Base-by-base conservation (phyloP, 768 basidiomycete species). In the Mycena filopes region DNA sequence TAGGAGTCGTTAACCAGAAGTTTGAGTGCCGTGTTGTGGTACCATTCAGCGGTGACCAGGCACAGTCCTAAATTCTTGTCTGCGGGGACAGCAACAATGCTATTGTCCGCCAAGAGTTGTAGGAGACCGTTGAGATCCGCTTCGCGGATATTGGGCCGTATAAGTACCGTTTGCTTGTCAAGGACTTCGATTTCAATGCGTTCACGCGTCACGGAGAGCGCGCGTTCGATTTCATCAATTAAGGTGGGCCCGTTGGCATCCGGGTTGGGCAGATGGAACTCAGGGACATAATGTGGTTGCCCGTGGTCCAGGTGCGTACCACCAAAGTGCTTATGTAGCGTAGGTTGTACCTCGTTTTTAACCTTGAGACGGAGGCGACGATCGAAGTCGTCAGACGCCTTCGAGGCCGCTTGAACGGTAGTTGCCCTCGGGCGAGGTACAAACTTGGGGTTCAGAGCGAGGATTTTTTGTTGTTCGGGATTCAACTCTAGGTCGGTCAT, bases 31-130 rank as follows among this genome's bases (percentile, higher is more conserved):
- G 49, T 57, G 3, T 58, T 25, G 26, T 64, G 49, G n/a, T 68
- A 68, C 67, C 67, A 68, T 12, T 63, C 56, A 13, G 62, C 13
- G 1, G 62, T 63, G 21, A 68, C 67, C 23, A 68, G 49, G 51
- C 67, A 69, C 11, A 69, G 36, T 21, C 67, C 67, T 8, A 69
- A 28, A 59, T 69, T 69, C 59, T 69, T 69, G 29, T 69, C 67
- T 4, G 63, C 63, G 9, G 67, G 67, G 26, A 69, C 63, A 28
- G 67, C 67, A n/a, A 69, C 29, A 12, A 69, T 41, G 33, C 55
- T 49, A 29, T 65, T 55, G 53, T 65, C 63, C 18, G 53, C 41
- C 23, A 69, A 50, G 28, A 69, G 46, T 7, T 31, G 21, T n/a
- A 69, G 64, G 38, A 69, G 58, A 15, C 25, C 48, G 9, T 60